phyloP scores from a whole-genome alignment of 2,329 filamentous ascomycete species.

The Pestalotiopsis sp. region DNA sequence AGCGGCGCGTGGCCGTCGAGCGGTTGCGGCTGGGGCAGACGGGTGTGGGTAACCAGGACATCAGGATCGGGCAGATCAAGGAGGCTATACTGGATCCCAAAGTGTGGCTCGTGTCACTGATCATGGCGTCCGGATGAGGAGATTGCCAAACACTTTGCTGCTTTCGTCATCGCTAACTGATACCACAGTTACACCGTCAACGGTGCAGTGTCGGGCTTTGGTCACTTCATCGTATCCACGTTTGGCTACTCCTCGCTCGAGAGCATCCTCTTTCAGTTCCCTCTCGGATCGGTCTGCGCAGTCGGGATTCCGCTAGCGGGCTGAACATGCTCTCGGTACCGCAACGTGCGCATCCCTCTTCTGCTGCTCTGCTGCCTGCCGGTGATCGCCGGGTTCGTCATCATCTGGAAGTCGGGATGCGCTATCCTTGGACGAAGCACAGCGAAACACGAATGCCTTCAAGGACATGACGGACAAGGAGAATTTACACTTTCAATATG shows the following conservation, averaged over 20 bases:
- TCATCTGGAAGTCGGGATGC: conserved; percentile 68
- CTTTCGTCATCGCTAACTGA: no score
- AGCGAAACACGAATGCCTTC: conserved; percentile 65
- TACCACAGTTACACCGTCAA: conserved; percentile 60
- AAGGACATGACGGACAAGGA: conserved; percentile 68
- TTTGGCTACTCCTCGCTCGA: conserved; percentile 66
- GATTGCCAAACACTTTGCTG: no score
- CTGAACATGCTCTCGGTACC: conserved; percentile 59
- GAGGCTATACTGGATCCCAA: conserved; percentile 62
- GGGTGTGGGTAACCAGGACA: conserved; percentile 59
- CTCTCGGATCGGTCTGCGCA: conserved; percentile 66
- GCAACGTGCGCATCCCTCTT: conserved; percentile 65
- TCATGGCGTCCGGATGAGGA: conserved; percentile 61
- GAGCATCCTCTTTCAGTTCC: conserved; percentile 74
- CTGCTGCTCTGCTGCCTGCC: conserved; percentile 68
- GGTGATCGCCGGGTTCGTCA: conserved; percentile 71
- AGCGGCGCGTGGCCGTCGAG: conserved; percentile 66
- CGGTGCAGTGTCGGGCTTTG: conserved; percentile 70
- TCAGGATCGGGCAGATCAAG: conserved; percentile 59
- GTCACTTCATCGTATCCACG: conserved; percentile 69
- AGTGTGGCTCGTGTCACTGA: conserved; percentile 62
- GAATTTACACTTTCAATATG: conserved; percentile 66
- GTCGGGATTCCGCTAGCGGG: conserved; percentile 67
- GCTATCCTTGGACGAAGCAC: conserved; percentile 48
- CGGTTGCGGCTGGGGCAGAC: conserved; percentile 62